These are phyloP conservation scores for Penicillium fuscoglaucum DNA, from an alignment of 2,329 filamentous ascomycete species.

Conservation along the genomic window DNA sequence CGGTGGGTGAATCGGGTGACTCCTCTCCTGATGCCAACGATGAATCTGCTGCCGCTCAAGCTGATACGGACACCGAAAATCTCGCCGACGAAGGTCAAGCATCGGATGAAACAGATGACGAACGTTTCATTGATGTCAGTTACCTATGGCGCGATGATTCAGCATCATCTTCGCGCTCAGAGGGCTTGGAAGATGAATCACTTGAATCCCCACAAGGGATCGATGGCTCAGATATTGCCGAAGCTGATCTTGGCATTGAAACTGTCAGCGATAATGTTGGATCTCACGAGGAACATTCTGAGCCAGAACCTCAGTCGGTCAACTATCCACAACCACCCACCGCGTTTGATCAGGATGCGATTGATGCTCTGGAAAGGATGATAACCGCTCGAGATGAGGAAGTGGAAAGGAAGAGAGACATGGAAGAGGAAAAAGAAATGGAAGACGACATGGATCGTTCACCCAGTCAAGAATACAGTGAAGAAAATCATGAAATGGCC, in stretches of 20 bases:
- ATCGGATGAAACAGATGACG: not conserved
- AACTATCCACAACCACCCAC: not conserved
- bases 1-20: not conserved
- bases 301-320: slow-evolving; percentile 26
- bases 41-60: not conserved
- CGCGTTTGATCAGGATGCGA: slow-evolving; percentile 1
- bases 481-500: slow-evolving; percentile 14
- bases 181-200: not conserved
- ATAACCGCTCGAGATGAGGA: slow-evolving; percentile 4
- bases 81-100: not conserved
- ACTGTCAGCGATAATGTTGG: not conserved
- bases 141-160: not conserved
- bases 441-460: slow-evolving; percentile 5
- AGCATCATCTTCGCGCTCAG: not conserved
- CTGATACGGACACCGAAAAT: not conserved
- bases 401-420: not conserved
- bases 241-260: not conserved
- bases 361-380: slow-evolving; percentile 6
- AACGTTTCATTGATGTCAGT: not conserved
- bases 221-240: not conserved
- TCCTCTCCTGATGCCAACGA: too few species aligned
- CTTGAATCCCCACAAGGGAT: not conserved
- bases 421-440: not conserved
- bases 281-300: slow-evolving; percentile 18
- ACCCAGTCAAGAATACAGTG: slow-evolving; percentile 1